These are phyloP conservation scores for Lasiodiplodia gonubiensis DNA, from an alignment of 2,329 filamentous ascomycete genomes.

Conservation along the genomic window DNA sequence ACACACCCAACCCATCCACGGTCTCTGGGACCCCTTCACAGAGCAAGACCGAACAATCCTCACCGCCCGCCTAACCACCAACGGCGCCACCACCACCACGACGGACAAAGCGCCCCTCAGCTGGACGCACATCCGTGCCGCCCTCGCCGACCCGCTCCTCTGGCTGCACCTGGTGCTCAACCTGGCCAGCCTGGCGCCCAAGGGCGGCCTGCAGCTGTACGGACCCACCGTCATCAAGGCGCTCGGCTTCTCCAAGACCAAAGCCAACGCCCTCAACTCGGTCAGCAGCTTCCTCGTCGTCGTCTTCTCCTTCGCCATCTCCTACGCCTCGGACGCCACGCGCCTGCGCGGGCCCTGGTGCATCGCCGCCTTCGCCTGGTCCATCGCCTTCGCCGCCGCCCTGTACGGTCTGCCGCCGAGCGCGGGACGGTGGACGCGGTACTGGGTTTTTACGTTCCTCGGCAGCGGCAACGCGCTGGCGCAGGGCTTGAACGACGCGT, in stretches of 20 bases:
- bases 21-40: neutral
- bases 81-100: neutral
- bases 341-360: neutral
- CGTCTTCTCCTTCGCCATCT: neutral
- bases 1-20: neutral
- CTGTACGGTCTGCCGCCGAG: neutral
- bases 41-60: neutral
- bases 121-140: neutral
- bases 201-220: slow-evolving; percentile 12
- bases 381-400: neutral
- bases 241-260: neutral
- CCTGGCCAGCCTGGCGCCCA: slow-evolving; percentile 1
- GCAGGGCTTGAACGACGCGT: neutral
- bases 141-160: neutral
- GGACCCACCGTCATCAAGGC: neutral
- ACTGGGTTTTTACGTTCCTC: neutral
- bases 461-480: neutral
- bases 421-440: neutral
- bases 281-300: slow-evolving; percentile 7
- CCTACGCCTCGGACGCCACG: slow-evolving; percentile 1
- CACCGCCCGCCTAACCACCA: neutral
- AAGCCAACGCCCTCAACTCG: slow-evolving; percentile 4
- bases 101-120: neutral
- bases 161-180: neutral
- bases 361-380: neutral